Conservation (phyloP, 2,329 filamentous ascomycete genomes). For the Verticillium klebahnii region DNA sequence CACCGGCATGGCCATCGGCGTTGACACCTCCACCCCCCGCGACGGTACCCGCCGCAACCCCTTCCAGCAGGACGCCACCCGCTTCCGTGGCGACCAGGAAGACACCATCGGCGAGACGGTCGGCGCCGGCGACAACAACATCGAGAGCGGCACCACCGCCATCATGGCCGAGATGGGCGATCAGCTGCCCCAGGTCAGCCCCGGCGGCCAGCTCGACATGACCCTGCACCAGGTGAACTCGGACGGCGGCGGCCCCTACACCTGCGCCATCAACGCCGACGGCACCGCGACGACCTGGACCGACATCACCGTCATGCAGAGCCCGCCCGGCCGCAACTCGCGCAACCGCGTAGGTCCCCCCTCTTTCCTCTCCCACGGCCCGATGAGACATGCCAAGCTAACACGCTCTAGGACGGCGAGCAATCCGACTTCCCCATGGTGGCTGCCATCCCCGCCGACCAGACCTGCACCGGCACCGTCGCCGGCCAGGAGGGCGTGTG, state of each 20-base stretch:
- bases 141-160: conserved; percentile 49
- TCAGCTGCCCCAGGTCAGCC: conserved; percentile 52
- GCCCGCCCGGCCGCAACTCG: conserved; percentile 45
- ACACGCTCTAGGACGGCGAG: conserved; percentile 23
- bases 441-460: conserved; percentile 44
- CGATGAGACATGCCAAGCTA: not conserved
- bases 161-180: conserved; percentile 55
- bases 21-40: conserved; percentile 53
- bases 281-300: conserved; percentile 46
- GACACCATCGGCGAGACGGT: conserved; percentile 55
- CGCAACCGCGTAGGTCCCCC: conserved; percentile 30
- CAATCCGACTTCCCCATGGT: conserved; percentile 39
- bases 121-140: conserved; percentile 48
- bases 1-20: conserved; percentile 43
- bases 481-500: conserved; percentile 52
- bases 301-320: conserved; percentile 44
- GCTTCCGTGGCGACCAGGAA: conserved; percentile 50
- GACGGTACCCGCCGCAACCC: conserved; percentile 55
- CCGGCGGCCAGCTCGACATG: conserved; percentile 54
- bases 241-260: conserved; percentile 36
- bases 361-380: not conserved
- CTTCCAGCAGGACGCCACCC: conserved; percentile 61
- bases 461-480: conserved; percentile 51
- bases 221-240: conserved; percentile 29
- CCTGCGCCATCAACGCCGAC: conserved; percentile 52